These are phyloP conservation scores for Lathyrus oleraceus DNA, from an alignment of 306 rosid species.

Conservation along the genomic window DNA sequence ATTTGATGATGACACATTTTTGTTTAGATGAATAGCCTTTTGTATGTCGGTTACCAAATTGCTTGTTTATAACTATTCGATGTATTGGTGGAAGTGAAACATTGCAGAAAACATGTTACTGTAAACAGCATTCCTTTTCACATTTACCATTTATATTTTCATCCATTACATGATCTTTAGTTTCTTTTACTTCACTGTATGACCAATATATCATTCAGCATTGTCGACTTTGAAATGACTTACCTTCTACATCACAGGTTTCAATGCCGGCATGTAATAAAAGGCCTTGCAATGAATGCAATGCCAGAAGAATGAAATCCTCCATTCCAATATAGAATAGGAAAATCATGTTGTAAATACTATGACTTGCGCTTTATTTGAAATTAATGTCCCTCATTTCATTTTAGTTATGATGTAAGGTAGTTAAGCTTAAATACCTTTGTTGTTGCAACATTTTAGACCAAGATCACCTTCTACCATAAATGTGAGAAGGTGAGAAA, in stretches of 20 bases:
- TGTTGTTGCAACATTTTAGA: slow-evolving; percentile 16
- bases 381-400: slow-evolving; percentile 23
- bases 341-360: slow-evolving; percentile 30
- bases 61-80: slow-evolving; percentile 8
- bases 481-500: slow-evolving; percentile 25
- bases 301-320: slow-evolving; percentile 61
- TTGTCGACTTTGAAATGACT: slow-evolving; percentile 22
- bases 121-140: slow-evolving; percentile 20
- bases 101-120: slow-evolving; percentile 29
- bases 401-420: slow-evolving; percentile 15
- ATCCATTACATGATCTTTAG: slow-evolving; percentile 2
- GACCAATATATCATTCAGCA: slow-evolving; percentile 1
- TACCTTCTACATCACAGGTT: slow-evolving; percentile 56
- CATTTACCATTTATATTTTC: slow-evolving; percentile 1
- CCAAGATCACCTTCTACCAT: not conserved
- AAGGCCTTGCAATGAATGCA: slow-evolving; percentile 67
- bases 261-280: slow-evolving; percentile 89
- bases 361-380: slow-evolving; percentile 6
- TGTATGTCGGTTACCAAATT: not conserved
- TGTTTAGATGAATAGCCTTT: slow-evolving; percentile 21
- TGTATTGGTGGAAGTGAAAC: slow-evolving; percentile 18
- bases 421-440: slow-evolving; percentile 22
- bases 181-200: slow-evolving; percentile 9
- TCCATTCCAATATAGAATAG: slow-evolving; percentile 3
- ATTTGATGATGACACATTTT: slow-evolving; percentile 4